Percentiles rank a stretch among this genome's conserved stretches.
phyloP scores from a whole-genome alignment of 2,329 filamentous ascomycete species.

The Colletotrichum sp. region DNA sequence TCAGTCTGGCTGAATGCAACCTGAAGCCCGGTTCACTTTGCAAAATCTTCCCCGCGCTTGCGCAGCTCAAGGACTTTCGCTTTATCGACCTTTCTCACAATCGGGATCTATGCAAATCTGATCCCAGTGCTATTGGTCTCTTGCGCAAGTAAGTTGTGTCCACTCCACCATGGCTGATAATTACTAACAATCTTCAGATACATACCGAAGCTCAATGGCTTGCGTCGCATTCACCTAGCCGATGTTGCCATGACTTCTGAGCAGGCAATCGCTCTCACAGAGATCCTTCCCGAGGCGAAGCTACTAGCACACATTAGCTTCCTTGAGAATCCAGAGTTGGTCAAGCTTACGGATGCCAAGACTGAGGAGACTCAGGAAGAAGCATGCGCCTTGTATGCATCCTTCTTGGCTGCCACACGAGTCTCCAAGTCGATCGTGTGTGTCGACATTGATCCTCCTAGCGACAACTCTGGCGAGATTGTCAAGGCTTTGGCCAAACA shows the following conservation, averaged over 20 bases:
- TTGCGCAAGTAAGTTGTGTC: slow-evolving; percentile 71
- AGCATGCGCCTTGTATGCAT: slow-evolving; percentile 91
- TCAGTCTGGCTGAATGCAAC: slow-evolving; percentile 87
- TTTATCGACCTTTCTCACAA: slow-evolving; percentile 96
- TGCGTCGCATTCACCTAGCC: slow-evolving; percentile 86
- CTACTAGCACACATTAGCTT: slow-evolving; percentile 86
- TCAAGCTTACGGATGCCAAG: slow-evolving; percentile 73
- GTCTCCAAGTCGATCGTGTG: slow-evolving; percentile 85
- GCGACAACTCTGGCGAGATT: slow-evolving; percentile 81
- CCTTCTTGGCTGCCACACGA: slow-evolving; percentile 84
- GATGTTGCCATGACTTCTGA: slow-evolving; percentile 86
- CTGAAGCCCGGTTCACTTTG: slow-evolving; percentile 75
- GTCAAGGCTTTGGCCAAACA: slow-evolving; percentile 92
- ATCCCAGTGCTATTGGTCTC: slow-evolving; percentile 75
- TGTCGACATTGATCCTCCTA: slow-evolving; percentile 90
- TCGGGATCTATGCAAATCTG: slow-evolving; percentile 74
- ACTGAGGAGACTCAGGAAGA: slow-evolving; percentile 87
- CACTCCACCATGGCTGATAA: neutral
- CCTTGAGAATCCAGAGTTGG: slow-evolving; percentile 78
- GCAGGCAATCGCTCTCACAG: slow-evolving; percentile 88
- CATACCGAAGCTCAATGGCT: slow-evolving; percentile 75
- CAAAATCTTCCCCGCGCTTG: slow-evolving; percentile 76
- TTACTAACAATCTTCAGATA: slow-evolving; percentile 52
- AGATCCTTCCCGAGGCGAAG: slow-evolving; percentile 84
- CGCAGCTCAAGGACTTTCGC: slow-evolving; percentile 73